These are phyloP conservation scores for Bauhinia variegata DNA, from an alignment of 306 rosid genomes.

Conservation along the genomic window DNA sequence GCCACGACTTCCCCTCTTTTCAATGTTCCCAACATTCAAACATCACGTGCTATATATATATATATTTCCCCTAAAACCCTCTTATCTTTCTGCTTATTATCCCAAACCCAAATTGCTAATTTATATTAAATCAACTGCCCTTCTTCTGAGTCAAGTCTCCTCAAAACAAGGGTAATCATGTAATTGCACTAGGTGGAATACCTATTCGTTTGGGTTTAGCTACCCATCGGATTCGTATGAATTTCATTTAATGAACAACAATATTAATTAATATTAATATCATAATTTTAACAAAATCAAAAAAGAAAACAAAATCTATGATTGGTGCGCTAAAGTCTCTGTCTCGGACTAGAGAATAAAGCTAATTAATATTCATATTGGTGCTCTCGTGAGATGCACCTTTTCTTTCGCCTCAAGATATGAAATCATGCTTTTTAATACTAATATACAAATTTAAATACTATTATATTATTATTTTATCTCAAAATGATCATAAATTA, in stretches of 20 bases:
- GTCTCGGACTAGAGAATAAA: slow-evolving; percentile 52
- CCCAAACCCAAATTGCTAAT: not conserved
- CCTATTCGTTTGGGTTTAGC: slow-evolving; percentile 16
- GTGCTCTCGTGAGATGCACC: slow-evolving; percentile 64
- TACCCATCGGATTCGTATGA: too few relatives aligned
- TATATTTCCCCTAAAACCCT: slow-evolving; percentile 16
- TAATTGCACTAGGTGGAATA: slow-evolving; percentile 15
- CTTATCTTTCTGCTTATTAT: slow-evolving; percentile 16
- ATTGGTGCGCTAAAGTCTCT: too few relatives aligned
- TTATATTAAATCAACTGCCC: not conserved
- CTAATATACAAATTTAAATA: slow-evolving; percentile 20
- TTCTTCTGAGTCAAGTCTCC: not conserved
- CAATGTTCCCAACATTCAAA: slow-evolving; percentile 69
- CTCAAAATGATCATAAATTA: slow-evolving; percentile 14
- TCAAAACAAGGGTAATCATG: slow-evolving; percentile 11
- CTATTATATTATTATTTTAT: too few relatives aligned
- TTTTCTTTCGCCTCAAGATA: slow-evolving; percentile 73
- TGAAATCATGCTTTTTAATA: slow-evolving; percentile 44
- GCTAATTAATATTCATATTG: slow-evolving; percentile 21
- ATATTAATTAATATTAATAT: too few relatives aligned
- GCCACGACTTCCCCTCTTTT: slow-evolving; percentile 59
- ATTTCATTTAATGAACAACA: too few relatives aligned
- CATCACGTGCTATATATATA: slow-evolving; percentile 59
- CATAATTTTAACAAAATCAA: not conserved
- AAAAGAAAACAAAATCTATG: too few relatives aligned